Conservation (phyloP, 2,329 filamentous ascomycete genomes). For the Monosporascus sp. region DNA sequence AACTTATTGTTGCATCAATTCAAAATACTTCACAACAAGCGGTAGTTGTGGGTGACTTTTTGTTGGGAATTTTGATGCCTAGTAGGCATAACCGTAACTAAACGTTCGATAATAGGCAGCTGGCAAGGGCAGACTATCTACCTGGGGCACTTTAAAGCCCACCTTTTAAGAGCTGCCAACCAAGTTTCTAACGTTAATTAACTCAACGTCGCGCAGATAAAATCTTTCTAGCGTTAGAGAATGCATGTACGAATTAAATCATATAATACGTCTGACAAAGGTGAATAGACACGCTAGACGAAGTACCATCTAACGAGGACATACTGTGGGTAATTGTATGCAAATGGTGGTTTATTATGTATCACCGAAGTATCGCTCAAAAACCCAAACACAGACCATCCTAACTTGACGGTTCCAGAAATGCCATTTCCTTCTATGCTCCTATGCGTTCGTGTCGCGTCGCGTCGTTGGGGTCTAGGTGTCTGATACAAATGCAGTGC, state of each 20-base stretch:
- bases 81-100: not conserved
- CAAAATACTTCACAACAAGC: too few species aligned
- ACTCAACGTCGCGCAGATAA: too few species aligned
- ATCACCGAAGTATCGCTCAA: conserved; percentile 10
- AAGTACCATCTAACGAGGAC: too few species aligned
- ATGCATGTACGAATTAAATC: too few species aligned
- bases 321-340: too few species aligned
- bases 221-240: not conserved
- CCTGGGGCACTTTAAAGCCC: not conserved
- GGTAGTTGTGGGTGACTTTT: not conserved
- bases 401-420: too few species aligned
- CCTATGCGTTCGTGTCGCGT: conserved; percentile 12
- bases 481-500: conserved; percentile 7
- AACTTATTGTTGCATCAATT: not conserved
- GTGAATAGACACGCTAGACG: too few species aligned
- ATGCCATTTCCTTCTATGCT: conserved; percentile 4
- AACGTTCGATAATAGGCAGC: not conserved
- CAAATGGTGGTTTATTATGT: too few species aligned
- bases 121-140: not conserved
- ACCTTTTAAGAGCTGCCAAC: too few species aligned
- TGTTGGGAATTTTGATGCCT: not conserved
- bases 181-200: too few species aligned
- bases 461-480: conserved; percentile 15
- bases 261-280: too few species aligned
- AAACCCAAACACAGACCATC: conserved; percentile 1